Conservation (phyloP, 345 rosid species). For the Brassica cretica region DNA sequence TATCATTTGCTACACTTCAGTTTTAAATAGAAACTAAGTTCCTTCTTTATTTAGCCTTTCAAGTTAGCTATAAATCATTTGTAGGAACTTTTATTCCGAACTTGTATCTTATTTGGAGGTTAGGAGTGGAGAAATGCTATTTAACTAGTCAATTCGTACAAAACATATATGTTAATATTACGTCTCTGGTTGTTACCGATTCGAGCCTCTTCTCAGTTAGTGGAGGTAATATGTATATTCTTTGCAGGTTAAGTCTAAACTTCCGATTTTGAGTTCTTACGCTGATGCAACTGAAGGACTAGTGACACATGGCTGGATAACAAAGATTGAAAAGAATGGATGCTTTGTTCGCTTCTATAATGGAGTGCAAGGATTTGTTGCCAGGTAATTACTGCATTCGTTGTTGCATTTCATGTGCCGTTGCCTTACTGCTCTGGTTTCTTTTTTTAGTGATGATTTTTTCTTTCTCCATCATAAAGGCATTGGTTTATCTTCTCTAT, state of each 20-base stretch:
- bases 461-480: background rate
- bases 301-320: conserved; percentile 94
- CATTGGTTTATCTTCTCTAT: background rate
- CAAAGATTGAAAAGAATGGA: conserved; percentile 91
- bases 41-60: conserved; percentile 5
- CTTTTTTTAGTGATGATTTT: background rate
- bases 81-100: conserved; percentile 3
- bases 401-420: conserved; percentile 16
- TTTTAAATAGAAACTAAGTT: conserved; percentile 4
- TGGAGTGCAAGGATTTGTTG: conserved; percentile 96
- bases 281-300: conserved; percentile 83
- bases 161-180: background rate
- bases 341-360: conserved; percentile 94
- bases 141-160: background rate
- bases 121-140: conserved; percentile 2
- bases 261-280: conserved; percentile 74
- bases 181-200: conserved; percentile 18
- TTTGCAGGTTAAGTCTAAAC: conserved; percentile 90
- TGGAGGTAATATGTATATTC: conserved; percentile 22
- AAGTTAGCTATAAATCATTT: conserved; percentile 8
- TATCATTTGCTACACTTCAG: conserved; percentile 1
- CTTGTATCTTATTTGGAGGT: background rate
- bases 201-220: conserved; percentile 14
- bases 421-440: conserved; percentile 14
- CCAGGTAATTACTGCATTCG: conserved; percentile 55